Conservation (phyloP, 192 early-diverging fungal species). For the Backusella australiensis region DNA sequence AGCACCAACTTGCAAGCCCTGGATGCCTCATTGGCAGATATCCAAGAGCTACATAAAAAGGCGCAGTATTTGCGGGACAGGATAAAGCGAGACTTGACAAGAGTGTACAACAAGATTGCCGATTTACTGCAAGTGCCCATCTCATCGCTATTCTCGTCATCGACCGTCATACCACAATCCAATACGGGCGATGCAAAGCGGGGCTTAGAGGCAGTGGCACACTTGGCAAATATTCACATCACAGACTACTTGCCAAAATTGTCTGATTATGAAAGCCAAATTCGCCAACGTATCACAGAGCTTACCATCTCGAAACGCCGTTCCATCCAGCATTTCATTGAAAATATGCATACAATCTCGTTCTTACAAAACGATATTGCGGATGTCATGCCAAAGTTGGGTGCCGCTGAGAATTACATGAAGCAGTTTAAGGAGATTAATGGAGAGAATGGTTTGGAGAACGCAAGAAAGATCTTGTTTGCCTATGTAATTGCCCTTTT, state of each 20-base stretch:
- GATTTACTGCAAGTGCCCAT: conserved; percentile 10
- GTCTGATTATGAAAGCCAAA: conserved; percentile 11
- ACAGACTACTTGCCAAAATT: conserved; percentile 42
- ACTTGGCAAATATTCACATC: conserved; percentile 43
- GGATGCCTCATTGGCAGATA: conserved; percentile 21
- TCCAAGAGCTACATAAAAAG: conserved; percentile 6
- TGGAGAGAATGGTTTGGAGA: conserved; percentile 36
- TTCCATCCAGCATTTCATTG: conserved; percentile 19
- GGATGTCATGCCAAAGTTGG: conserved; percentile 15
- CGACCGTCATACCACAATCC: neutral
- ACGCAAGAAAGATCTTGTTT: conserved; percentile 41
- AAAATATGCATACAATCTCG: conserved; percentile 29
- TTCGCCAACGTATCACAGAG: conserved; percentile 11
- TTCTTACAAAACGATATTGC: conserved; percentile 31
- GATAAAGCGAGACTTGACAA: conserved; percentile 21
- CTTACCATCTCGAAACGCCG: conserved; percentile 16
- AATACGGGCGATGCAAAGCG: conserved; percentile 20
- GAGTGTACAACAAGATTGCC: conserved; percentile 24
- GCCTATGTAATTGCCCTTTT: conserved; percentile 42
- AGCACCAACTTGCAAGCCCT: conserved; percentile 22
- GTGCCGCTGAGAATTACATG: conserved; percentile 6
- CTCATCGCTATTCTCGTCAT: neutral
- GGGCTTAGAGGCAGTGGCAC: conserved; percentile 43
- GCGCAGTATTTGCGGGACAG: conserved; percentile 23
- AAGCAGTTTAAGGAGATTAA: conserved; percentile 26